These are phyloP conservation scores for Termitomyces sp. DNA, from an alignment of 1,284 basidiomycete genomes.

Conservation along the genomic window DNA sequence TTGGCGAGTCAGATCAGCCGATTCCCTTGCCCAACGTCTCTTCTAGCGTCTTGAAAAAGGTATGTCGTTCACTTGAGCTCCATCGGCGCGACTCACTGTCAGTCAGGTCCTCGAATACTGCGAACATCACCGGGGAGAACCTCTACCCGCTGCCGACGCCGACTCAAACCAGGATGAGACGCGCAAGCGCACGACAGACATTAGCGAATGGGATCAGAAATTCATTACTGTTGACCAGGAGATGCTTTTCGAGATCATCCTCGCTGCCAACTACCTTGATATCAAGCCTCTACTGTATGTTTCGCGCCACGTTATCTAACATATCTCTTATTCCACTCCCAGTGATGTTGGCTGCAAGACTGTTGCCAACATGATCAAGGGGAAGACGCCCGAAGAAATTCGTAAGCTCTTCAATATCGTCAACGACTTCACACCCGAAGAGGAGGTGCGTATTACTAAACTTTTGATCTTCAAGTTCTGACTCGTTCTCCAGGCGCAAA, in stretches of 20 bases:
- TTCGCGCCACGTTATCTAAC: not conserved
- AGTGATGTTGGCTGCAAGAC: conserved; percentile 99
- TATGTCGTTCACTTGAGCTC: conserved; percentile 24
- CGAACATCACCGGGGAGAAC: conserved; percentile 97
- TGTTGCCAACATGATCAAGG: conserved; percentile 99
- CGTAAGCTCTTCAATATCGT: conserved; percentile 97
- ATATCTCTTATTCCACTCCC: conserved; percentile 2
- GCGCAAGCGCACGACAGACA: conserved; percentile 96
- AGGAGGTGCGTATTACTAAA: conserved; percentile 63
- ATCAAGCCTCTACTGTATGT: conserved; percentile 96
- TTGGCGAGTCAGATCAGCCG: conserved; percentile 87
- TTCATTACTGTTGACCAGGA: conserved; percentile 97
- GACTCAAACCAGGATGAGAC: conserved; percentile 85
- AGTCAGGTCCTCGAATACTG: conserved; percentile 95
- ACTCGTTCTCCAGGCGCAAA: conserved; percentile 70
- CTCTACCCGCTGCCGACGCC: conserved; percentile 82
- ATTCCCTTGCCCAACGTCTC: conserved; percentile 98
- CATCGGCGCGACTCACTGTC: conserved; percentile 13
- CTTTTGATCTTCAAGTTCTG: conserved; percentile 7
- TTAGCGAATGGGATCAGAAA: conserved; percentile 99
- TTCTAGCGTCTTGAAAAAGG: conserved; percentile 95
- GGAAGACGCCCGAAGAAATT: conserved; percentile 95
- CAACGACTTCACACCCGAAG: conserved; percentile 98
- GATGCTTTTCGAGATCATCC: conserved; percentile 98
- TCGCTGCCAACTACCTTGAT: conserved; percentile 99